Evolutionary conservation across 352 stramenopile genomes (phyloP), one percentile per base, ranked within the genome.

Genomic region (Phytopythium sindhum): DNA sequence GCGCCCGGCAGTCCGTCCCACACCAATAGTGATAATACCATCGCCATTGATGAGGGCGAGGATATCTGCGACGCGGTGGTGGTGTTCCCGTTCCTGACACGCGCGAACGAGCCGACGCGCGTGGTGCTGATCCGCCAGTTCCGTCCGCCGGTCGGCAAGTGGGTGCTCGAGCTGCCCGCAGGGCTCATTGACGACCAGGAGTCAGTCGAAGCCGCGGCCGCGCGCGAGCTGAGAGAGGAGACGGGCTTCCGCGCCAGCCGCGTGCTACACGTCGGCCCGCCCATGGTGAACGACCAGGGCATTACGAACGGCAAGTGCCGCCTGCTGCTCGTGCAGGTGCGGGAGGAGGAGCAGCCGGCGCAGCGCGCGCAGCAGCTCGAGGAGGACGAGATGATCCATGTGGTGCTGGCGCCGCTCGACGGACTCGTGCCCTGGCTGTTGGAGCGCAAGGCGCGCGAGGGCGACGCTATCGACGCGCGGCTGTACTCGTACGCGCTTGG

Each of bases 71-170:
- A 93, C 60, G 82, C 82, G 0, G 85, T 93, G 7, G 80, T 91
- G 52, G 80, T 91, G 45, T 86, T 93, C 52, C 85, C 85, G 33
- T 89, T 91, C 51, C 66, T 91, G 24, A 87, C 73, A 35, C 70
- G 69, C 11, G 52, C 50, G 45, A 57, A 65, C 24, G 57, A 63
- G 7, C 67, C 67, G 19, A 75, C 63, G 3, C 71, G 69, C 11
- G 82, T 88, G 47, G 73, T 98, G 26, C 68, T 97, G 44, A 95
- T 98, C 58, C 83, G 89, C 37, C 94, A 98, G 68, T 98, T 95
- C 66, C 87, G 94, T 17, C 92, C 92, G 21, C 86, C 92, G 4
- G 80, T 91, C 7, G 82, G 82, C 54, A 78, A 84, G 47, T 95
- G 84, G 73, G 94, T 95, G 26, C 67, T 98, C 47, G 92, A 98